Percentiles rank a stretch among this genome's conserved stretches.
phyloP scores from a whole-genome alignment of 2,329 filamentous ascomycete genomes.

The Colletotrichum shisoi region DNA sequence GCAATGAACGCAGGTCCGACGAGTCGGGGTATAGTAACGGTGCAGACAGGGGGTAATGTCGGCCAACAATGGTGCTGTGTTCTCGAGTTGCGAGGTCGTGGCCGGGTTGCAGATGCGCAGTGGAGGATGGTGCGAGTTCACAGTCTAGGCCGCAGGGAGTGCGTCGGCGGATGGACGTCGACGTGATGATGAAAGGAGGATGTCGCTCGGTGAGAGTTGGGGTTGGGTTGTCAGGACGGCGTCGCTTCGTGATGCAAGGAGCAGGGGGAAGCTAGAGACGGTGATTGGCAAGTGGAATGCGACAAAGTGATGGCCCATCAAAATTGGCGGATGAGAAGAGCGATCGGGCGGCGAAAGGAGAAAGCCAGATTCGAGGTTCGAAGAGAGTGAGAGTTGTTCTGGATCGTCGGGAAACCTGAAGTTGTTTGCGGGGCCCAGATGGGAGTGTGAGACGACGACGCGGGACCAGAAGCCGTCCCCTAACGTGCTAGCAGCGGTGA shows the following conservation, averaged over 20 bases:
- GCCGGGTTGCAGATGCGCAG: slow-evolving; percentile 13
- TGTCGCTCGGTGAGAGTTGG: slow-evolving; percentile 36
- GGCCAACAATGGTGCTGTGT: slow-evolving; percentile 8
- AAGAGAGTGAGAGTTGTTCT: slow-evolving; percentile 28
- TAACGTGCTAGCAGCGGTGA: slow-evolving; percentile 39
- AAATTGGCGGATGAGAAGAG: slow-evolving; percentile 24
- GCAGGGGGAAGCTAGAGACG: slow-evolving; percentile 27
- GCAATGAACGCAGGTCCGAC: slow-evolving; percentile 33
- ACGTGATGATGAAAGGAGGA: slow-evolving; percentile 34
- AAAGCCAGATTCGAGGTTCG: slow-evolving; percentile 29
- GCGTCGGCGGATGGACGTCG: slow-evolving; percentile 37
- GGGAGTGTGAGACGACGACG: slow-evolving; percentile 39
- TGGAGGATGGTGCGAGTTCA: slow-evolving; percentile 1
- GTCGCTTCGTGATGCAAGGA: slow-evolving; percentile 34
- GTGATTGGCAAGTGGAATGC: slow-evolving; percentile 24
- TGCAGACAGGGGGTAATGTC: slow-evolving; percentile 11
- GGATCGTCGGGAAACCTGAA: slow-evolving; percentile 40
- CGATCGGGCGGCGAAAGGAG: slow-evolving; percentile 32
- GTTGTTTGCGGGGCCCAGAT: slow-evolving; percentile 41
- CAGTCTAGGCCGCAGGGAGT: slow-evolving; percentile 26
- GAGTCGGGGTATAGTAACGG: slow-evolving; percentile 9
- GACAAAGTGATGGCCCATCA: slow-evolving; percentile 32
- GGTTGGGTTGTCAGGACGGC: slow-evolving; percentile 31
- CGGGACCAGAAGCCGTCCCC: slow-evolving; percentile 40
- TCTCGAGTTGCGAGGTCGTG: slow-evolving; percentile 11